Base-by-base conservation (phyloP, 768 basidiomycete species). In the Suillus subluteus region DNA sequence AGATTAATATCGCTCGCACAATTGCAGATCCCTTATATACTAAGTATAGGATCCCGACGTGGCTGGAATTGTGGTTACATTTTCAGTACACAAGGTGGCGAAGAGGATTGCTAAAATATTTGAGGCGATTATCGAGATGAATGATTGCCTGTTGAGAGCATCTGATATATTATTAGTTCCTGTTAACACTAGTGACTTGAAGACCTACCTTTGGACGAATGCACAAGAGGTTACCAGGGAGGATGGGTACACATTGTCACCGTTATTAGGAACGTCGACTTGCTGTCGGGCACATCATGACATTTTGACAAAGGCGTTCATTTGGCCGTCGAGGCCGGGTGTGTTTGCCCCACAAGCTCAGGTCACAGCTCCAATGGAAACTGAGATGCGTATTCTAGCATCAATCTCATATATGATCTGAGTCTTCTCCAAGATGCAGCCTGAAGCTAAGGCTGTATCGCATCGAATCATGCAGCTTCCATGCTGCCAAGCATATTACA, bases 21-120 rank as follows among this genome's bases (percentile, higher is more conserved):
- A 48, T 38, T 59, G 30, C 52, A 66, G 35, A 40, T 37, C 38
- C 54, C 21, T 16, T n/a, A 26, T n/a, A 16, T 30, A 54, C 52
- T 26, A 37, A 12, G 30, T 35, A 18, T 32, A n/a, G 37, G 32
- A 7, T 37, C n/a, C 23, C 30, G 21, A 12, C 18, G 16, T 32
- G 58, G 44, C 64, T 41, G 44, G 48, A 32, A 63, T 48, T 30
- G 40, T 35, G 40, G 5, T 46, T 38, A 35, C 35, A 35, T 40
- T 11, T 30, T 26, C n/a, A 26, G 40, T 18, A 11, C 18, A 2
- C 62, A 37, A 63, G 40, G 61, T 58, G 11, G 43, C 6, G 21
- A 26, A 62, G 40, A 54, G 48, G 43, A 46, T 48, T 32, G 66
- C 64, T 58, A 67, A 67, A 58, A 52, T 37, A n/a, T n/a, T n/a